Base-by-base conservation (phyloP, 1,139 yeast genomes). In the Yamadazyma sp. region DNA sequence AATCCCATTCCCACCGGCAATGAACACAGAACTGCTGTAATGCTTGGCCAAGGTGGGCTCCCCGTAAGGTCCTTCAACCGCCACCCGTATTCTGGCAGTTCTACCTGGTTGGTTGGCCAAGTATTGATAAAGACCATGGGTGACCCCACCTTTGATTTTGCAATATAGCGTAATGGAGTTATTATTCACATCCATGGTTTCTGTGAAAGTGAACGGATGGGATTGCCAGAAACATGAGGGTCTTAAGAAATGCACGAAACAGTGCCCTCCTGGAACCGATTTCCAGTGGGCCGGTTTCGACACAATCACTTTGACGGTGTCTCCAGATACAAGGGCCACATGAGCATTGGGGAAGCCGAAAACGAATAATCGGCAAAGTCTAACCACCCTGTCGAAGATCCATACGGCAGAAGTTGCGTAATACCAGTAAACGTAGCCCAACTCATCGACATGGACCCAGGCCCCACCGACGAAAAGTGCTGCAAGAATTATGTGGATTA, bases 251-350 rank as follows among this genome's bases (percentile, higher is more conserved):
- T 73, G 68, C 29, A 77, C 59, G 41, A 70, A 77, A 0, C 77
- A 80, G 52, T 75, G 79, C 1, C 78, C 75, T 31, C 81, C 81
- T 8, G 79, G 75, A 33, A 59, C 51, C 1, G 72, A 51, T 15
- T 58, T 53, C 77, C 77, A 75, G 43, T 60, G 55, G 2, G 47
- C 51, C 14, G 77, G 75, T 34, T 59, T 69, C 2, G 75, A 73
- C 3, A 73, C 59, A 3, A 56, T 50, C 2, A 74, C 62, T 47
- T 65, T 65, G 18, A 74, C 58, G 2, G 75, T 66, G 44, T 71
- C 76, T 32, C 60, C 66, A 1, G 65, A 56, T 29, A 65, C 46
- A 28, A 74, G 52, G 14, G 53, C 46, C 10, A 73, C 60, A 10
- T 54, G 49, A 1, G 77, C 68, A 14, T 49, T 47, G 1, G 73